Conservation (phyloP, 345 rosid species). For the Rhizophora apiculata region DNA sequence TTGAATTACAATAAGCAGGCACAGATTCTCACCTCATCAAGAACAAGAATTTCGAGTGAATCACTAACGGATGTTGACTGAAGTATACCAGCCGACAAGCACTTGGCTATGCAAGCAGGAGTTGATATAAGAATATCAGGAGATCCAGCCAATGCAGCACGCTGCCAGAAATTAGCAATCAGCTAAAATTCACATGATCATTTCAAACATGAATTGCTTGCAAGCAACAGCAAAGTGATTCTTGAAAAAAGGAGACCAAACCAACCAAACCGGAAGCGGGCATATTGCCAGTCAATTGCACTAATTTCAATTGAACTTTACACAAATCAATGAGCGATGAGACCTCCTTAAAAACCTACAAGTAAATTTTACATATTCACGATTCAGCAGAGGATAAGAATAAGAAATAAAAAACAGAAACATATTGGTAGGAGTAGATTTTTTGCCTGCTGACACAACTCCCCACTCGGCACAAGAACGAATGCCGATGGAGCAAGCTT, state of each 20-base stretch:
- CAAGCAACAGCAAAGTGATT: not conserved
- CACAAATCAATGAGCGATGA: slow-evolving; percentile 62
- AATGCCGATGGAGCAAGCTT: slow-evolving; percentile 71
- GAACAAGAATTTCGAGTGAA: slow-evolving; percentile 76
- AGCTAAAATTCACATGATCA: not conserved
- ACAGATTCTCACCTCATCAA: slow-evolving; percentile 73
- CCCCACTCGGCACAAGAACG: slow-evolving; percentile 76
- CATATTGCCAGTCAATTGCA: slow-evolving; percentile 71
- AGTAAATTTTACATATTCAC: not conserved
- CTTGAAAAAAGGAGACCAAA: not conserved
- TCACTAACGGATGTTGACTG: slow-evolving; percentile 49
- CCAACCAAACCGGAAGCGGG: slow-evolving; percentile 70
- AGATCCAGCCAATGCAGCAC: slow-evolving; percentile 61
- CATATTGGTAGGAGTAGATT: not conserved
- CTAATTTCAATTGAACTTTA: slow-evolving; percentile 70
- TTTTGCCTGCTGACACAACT: slow-evolving; percentile 71
- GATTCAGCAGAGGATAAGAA: not conserved
- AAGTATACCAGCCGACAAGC: slow-evolving; percentile 65
- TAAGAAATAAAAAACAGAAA: not conserved
- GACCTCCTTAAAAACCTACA: slow-evolving; percentile 67
- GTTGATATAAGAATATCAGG: slow-evolving; percentile 80
- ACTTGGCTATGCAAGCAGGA: slow-evolving; percentile 81
- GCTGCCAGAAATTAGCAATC: slow-evolving; percentile 38
- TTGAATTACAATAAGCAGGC: not conserved
- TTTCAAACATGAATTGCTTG: not conserved